These are phyloP conservation scores for Colletotrichum zoysiae DNA, from an alignment of 2,329 filamentous ascomycete genomes.

Conservation along the genomic window DNA sequence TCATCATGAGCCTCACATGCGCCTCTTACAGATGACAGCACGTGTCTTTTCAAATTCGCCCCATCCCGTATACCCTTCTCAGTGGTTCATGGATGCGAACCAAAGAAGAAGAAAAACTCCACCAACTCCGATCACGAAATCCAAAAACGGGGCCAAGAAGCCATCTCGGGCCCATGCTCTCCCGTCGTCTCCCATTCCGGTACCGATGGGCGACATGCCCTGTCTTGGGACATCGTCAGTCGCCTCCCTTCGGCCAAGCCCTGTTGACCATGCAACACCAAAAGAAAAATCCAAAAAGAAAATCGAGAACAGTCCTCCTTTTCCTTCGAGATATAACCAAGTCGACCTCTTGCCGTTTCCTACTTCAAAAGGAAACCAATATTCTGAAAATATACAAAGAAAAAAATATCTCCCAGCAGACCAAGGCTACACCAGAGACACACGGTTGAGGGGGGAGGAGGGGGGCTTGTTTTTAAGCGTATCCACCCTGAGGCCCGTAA, in stretches of 20 bases:
- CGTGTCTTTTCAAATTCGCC: slow-evolving; percentile 32
- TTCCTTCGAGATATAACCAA: not conserved
- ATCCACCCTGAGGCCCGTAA: slow-evolving; percentile 58
- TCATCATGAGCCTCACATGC: slow-evolving; percentile 19
- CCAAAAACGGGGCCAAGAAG: not conserved
- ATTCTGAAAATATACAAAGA: not conserved
- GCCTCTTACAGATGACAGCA: slow-evolving; percentile 20
- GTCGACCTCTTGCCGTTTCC: not conserved
- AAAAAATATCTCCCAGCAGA: not conserved
- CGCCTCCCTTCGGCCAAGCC: slow-evolving; percentile 20
- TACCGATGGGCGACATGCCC: slow-evolving; percentile 30
- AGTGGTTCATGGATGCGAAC: slow-evolving; percentile 17
- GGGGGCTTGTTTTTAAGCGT: slow-evolving; percentile 48
- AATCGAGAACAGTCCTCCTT: not conserved
- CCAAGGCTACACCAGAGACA: not conserved
- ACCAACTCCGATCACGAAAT: slow-evolving; percentile 30
- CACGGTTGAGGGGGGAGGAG: too few relatives aligned
- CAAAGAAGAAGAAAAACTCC: slow-evolving; percentile 11
- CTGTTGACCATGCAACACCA: not conserved
- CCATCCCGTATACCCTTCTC: slow-evolving; percentile 5
- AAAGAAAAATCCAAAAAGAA: not conserved
- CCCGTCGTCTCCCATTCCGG: slow-evolving; percentile 23
- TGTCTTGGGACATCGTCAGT: slow-evolving; percentile 35
- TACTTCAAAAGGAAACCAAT: not conserved
- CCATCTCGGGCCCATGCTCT: not conserved